A percentile compares a stretch with the other conserved stretches of the same genome.
Conservation (phyloP, 192 early-diverging fungal genomes). For the Linnemannia zychae region DNA sequence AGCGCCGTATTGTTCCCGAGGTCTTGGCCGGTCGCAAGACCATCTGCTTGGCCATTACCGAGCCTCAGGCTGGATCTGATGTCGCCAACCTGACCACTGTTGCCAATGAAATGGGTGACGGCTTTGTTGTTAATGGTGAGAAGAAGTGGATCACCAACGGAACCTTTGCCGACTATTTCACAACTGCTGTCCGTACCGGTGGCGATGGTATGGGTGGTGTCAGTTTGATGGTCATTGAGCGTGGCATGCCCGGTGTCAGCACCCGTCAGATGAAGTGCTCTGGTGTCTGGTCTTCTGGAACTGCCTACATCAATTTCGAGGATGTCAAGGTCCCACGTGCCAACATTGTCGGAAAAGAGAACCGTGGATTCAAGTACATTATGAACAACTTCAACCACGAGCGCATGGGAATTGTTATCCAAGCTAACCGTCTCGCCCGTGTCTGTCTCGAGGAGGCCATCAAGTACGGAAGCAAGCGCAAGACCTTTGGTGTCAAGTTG, state of each 20-base stretch:
- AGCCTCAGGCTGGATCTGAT: conserved; percentile 79
- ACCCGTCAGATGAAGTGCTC: conserved; percentile 88
- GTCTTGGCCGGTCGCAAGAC: conserved; percentile 81
- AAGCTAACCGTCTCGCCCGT: conserved; percentile 88
- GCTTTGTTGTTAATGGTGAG: conserved; percentile 87
- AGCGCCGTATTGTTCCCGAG: conserved; percentile 72
- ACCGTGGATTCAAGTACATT: conserved; percentile 87
- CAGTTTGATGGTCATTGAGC: conserved; percentile 80
- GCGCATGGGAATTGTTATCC: conserved; percentile 86
- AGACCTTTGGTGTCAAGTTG: conserved; percentile 89
- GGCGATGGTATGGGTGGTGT: conserved; percentile 84
- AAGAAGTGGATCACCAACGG: conserved; percentile 93
- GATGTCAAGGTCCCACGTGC: conserved; percentile 90
- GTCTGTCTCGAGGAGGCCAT: conserved; percentile 88
- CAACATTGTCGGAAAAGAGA: conserved; percentile 88
- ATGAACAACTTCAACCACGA: conserved; percentile 89
- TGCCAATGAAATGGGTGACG: conserved; percentile 76
- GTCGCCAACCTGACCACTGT: conserved; percentile 80
- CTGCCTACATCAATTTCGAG: conserved; percentile 84
- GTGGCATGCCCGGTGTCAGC: conserved; percentile 78
- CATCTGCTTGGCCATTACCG: conserved; percentile 87
- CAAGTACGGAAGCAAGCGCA: conserved; percentile 87
- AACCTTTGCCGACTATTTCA: conserved; percentile 87
- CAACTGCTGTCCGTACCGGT: conserved; percentile 84
- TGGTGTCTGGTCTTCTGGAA: conserved; percentile 88